phyloP scores from a whole-genome alignment of 2,329 filamentous ascomycete genomes.

The Pseudogymnoascus sp. region DNA sequence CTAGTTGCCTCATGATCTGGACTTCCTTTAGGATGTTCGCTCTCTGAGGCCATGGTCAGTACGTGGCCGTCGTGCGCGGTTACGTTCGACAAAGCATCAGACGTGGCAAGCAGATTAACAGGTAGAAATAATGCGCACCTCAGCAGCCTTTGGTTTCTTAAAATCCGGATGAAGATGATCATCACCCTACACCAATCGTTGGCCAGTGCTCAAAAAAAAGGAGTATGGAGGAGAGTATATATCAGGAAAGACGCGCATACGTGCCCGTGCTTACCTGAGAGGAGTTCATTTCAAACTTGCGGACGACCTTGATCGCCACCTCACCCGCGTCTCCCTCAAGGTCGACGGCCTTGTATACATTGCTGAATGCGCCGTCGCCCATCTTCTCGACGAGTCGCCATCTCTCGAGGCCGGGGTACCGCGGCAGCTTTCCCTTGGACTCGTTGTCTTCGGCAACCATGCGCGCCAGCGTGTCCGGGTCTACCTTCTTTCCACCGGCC shows the following conservation, averaged over 20 bases:
- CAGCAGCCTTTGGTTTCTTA: conserved; percentile 90
- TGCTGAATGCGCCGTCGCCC: conserved; percentile 98
- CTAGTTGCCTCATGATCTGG: conserved; percentile 93
- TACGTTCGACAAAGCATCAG: conserved; percentile 24
- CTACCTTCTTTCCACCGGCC: conserved; percentile 32
- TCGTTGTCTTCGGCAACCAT: conserved; percentile 89
- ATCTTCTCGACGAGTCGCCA: conserved; percentile 92
- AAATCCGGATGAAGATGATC: conserved; percentile 93
- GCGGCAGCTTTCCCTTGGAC: conserved; percentile 74
- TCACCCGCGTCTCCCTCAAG: conserved; percentile 61
- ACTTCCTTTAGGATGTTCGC: conserved; percentile 98
- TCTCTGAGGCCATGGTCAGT: conserved; percentile 47
- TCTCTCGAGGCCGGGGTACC: conserved; percentile 74
- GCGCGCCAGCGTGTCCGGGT: conserved; percentile 67
- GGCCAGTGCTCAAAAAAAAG: conserved; percentile 37
- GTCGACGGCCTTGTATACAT: conserved; percentile 88
- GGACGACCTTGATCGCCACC: conserved; percentile 96
- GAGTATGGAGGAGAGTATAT: conserved; percentile 23
- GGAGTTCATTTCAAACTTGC: conserved; percentile 98
- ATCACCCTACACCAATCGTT: conserved; percentile 65
- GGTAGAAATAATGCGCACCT: conserved; percentile 62
- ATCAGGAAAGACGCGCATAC: conserved; percentile 22
- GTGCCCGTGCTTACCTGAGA: conserved; percentile 72
- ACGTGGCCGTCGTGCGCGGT: conserved; percentile 14
- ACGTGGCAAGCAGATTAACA: conserved; percentile 23